A percentile compares a stretch with the other conserved stretches of the same genome.
Conservation (phyloP, 768 basidiomycete species). For the Collybia sordida region DNA sequence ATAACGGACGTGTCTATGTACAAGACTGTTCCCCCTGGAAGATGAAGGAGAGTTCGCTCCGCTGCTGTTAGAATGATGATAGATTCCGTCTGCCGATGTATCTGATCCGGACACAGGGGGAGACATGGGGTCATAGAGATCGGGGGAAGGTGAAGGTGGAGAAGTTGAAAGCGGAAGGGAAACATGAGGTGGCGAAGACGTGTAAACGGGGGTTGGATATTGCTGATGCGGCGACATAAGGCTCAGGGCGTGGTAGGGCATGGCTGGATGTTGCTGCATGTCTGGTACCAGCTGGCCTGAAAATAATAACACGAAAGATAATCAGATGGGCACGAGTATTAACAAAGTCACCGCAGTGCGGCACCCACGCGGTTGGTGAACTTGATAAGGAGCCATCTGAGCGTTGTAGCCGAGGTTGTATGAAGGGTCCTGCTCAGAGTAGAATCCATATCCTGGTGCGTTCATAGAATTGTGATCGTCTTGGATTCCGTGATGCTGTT, state of each 20-base stretch:
- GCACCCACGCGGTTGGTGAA: slow-evolving; percentile 71
- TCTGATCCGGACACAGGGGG: slow-evolving; percentile 89
- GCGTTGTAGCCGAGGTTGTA: slow-evolving; percentile 52
- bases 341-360: slow-evolving; percentile 37
- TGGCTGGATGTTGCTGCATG: slow-evolving; percentile 47
- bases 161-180: slow-evolving; percentile 62
- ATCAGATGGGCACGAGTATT: slow-evolving; percentile 68
- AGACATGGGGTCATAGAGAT: slow-evolving; percentile 82
- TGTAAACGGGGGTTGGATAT: slow-evolving; percentile 53
- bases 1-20: slow-evolving; percentile 74
- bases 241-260: slow-evolving; percentile 56
- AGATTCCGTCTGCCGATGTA: slow-evolving; percentile 80
- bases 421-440: slow-evolving; percentile 54
- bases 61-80: slow-evolving; percentile 78
- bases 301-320: slow-evolving; percentile 45
- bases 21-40: slow-evolving; percentile 72
- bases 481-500: slow-evolving; percentile 42
- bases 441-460: slow-evolving; percentile 48
- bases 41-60: slow-evolving; percentile 78
- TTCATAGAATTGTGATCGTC: slow-evolving; percentile 48
- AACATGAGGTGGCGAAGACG: slow-evolving; percentile 66
- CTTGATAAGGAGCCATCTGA: slow-evolving; percentile 60
- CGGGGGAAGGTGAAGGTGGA: slow-evolving; percentile 75
- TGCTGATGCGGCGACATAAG: slow-evolving; percentile 72
- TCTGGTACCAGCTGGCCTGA: slow-evolving; percentile 55